Evolutionary conservation across 2,329 filamentous ascomycete genomes (phyloP), one percentile per base, ranked within the genome.

Genomic region (Aspergillus sp.): DNA sequence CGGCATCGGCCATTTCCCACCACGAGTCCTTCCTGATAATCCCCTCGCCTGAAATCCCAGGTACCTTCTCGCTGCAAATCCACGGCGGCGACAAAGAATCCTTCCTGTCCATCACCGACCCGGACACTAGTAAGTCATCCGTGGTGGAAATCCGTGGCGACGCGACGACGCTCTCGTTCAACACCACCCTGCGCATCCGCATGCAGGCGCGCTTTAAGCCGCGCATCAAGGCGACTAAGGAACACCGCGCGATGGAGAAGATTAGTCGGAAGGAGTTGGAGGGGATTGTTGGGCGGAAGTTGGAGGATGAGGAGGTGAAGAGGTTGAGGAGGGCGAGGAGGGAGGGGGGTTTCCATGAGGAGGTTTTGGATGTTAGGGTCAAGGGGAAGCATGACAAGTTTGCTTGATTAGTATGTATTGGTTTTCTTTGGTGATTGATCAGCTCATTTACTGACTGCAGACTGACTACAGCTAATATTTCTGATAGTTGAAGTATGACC

Each of bases 161-260:
- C 64, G 84, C 81, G 5, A 80, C 83, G 9, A 70, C 72, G 6
- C 79, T 82, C 43, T 78, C 74, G 4, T 86, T 86, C 60, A 79
- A 78, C 57, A 88, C 87, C 7, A 85, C 82, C 5, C 65, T 94
- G 50, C 78, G 88, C 43, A 80, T 97, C 58, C 85, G 90, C 45
- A 96, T 97, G 90, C 91, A 97, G 71, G 88, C 91, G 26, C 78
- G 87, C 43, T 97, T 94, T 73, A 96, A 96, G 74, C 90, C 91
- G 6, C 79, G 79, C 52, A 68, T 93, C 41, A 86, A 85, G 67
- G 84, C 84, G 7, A 80, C 77, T 0, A 94, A 90, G 69, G 88
- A 90, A 63, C 86, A 88, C 53, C 93, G 86, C 72, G 85, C 86
- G 0, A 77, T 79, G 56, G 83, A 91, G 58, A 94, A 91, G 73